Base-by-base conservation (phyloP, 1,284 basidiomycete genomes). In the Takashimella tepidaria region DNA sequence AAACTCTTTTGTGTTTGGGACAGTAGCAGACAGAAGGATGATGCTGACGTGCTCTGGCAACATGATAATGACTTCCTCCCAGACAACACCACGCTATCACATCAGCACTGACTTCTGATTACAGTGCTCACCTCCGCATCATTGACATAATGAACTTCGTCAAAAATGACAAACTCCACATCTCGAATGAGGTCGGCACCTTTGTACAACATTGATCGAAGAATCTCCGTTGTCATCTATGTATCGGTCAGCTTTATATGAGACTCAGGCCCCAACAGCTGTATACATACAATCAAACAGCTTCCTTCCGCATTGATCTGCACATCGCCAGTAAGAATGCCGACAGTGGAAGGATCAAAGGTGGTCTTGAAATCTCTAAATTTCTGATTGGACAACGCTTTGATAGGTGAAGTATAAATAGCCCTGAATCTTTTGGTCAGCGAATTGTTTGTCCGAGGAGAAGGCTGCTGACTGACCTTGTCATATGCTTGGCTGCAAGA, bases 41-140 rank as follows among this genome's bases (percentile, higher is more conserved):
- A 98, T 96, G 72, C 87, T 93, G 70, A 97, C 88, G 75, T 97
- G 92, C 61, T 97, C 92, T 1, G 92, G 92, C 11, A 97, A 78
- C 91, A 97, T 95, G 74, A 99, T 99, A 62, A 99, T 99, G 27
- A 98, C 96, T 76, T 99, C 96, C 76, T 99, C 96, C 59, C 96
- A 99, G 13, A 99, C 96, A 10, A 99, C 96, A 49, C 96, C 96
- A 69, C 96, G 83, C 92, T 96, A 65, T n/a, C 21, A 23, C 6
- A 48, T 63, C 51, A 66, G 52, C 37, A 23, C 42, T 16, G 5
- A 31, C 13, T n/a, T 12, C 16, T 6, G 24, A 42, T 3, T 13
- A 0, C 3, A 6, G 1, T 21, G 62, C 79, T 60, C 58, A 92
- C 92, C 85, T 99, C 96, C 16, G 92, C 89, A 73, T 99, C 96